These are phyloP conservation scores for Citrus inodora DNA, from an alignment of 345 rosid genomes.

Conservation along the genomic window DNA sequence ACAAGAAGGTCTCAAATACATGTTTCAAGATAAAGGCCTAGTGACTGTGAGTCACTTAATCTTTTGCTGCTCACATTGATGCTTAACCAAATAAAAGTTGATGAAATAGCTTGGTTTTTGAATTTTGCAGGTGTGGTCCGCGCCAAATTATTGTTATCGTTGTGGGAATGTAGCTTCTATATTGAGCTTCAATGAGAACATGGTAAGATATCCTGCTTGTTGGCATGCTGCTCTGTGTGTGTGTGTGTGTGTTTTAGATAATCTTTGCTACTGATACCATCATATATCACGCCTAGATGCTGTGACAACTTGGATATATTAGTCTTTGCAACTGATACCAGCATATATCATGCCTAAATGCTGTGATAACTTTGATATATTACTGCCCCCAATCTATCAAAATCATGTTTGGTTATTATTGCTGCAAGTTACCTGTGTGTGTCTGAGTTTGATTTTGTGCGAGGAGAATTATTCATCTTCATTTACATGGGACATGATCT, in stretches of 20 bases:
- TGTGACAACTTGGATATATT: neutral
- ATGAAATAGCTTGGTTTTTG: conserved; percentile 23
- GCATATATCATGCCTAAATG: neutral
- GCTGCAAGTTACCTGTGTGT: neutral
- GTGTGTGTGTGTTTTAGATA: neutral
- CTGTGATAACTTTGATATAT: neutral
- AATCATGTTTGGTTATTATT: neutral
- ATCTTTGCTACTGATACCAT: neutral
- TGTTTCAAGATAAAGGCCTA: conserved; percentile 99
- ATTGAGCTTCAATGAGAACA: conserved; percentile 94
- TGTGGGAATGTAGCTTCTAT: conserved; percentile 99
- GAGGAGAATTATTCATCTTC: neutral
- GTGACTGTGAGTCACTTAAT: conserved; percentile 65
- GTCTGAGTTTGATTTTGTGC: neutral
- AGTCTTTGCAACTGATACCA: neutral
- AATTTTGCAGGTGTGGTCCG: conserved; percentile 91
- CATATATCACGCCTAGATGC: neutral
- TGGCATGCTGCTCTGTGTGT: neutral
- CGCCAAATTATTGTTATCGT: conserved; percentile 98
- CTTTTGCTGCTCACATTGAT: neutral
- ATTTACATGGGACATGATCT: neutral
- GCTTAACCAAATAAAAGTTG: conserved; percentile 7
- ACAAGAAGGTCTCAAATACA: conserved; percentile 99
- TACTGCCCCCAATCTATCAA: neutral
- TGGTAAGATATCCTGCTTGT: conserved; percentile 48